Percentiles rank a stretch among this genome's conserved stretches.
phyloP scores from a whole-genome alignment of 2,329 filamentous ascomycete genomes.

The Lecanicillium sp. region DNA sequence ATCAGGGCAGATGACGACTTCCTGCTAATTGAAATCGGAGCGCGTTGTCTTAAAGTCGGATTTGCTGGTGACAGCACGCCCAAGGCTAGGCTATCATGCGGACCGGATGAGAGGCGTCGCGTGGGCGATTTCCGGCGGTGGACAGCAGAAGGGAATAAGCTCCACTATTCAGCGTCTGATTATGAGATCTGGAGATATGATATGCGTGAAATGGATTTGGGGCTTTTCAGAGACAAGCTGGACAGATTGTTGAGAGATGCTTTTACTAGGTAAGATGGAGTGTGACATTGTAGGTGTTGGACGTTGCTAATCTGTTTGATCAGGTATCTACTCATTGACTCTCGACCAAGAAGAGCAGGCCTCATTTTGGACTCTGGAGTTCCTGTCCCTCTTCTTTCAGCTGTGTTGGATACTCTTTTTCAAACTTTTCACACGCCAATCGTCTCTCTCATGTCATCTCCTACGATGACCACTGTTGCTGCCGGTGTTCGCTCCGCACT shows the following conservation, averaged over 20 bases:
- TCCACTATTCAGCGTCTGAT: conserved; percentile 51
- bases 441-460: conserved; percentile 70
- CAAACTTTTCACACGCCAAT: conserved; percentile 69
- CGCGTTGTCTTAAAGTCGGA: conserved; percentile 69
- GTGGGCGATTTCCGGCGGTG: conserved; percentile 75
- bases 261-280: conserved; percentile 63
- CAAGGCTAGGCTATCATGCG: conserved; percentile 62
- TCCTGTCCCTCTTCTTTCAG: conserved; percentile 69
- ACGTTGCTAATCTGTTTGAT: neutral
- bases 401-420: conserved; percentile 71
- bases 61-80: conserved; percentile 78
- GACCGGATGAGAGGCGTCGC: conserved; percentile 66
- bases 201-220: conserved; percentile 63
- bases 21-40: conserved; percentile 74
- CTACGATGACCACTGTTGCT: conserved; percentile 65
- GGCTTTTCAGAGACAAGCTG: conserved; percentile 76
- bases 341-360: conserved; percentile 64
- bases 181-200: conserved; percentile 75
- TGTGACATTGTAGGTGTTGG: neutral
- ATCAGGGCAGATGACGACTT: conserved; percentile 74
- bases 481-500: conserved; percentile 81
- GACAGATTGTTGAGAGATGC: conserved; percentile 75
- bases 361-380: conserved; percentile 71
- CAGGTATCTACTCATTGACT: conserved; percentile 61
- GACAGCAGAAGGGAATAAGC: conserved; percentile 40